Evolutionary conservation across 2,329 filamentous ascomycete genomes (phyloP), one percentile per base, ranked within the genome.

Genomic region (Stemphylium vesicarium): DNA sequence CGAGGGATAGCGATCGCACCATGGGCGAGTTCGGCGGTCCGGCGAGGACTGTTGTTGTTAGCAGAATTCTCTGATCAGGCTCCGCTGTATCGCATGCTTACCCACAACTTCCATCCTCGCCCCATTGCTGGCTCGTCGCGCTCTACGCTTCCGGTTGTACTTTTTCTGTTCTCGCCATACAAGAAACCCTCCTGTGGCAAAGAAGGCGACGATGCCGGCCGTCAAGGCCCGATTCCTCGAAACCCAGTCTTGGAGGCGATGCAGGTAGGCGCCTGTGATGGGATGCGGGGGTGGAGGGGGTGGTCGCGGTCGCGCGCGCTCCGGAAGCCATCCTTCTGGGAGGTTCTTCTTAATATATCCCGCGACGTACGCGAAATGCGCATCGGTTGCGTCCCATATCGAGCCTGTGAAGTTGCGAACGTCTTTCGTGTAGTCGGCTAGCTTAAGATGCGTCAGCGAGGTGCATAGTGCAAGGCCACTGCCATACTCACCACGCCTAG

Each of bases 11-110:
- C 10, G 91, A 92, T 68, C 88, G 89, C 6, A 92, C 94, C 69
- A 97, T 82, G 13, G 93, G 90, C 67, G 96, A 87, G 44, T 88
- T 86, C 2, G 92, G 90, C 16, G 91, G 92, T n/a, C 94, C 94
- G 18, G 92, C 92, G 59, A 98, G 84, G 24, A 98, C 90, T 72
- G 87, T 80, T 16, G 33, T 32, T 35, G 55, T 68, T 43, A 65
- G 56, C 39, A 40, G 40, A 6, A n/a, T 39, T 26, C 10, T 36
- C 36, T 20, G 39, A 39, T 4, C 24, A 20, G 13, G 26, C 16
- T 36, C 20, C 39, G 32, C 22, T 37, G 13, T 22, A 4, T 20
- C 24, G 33, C 26, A 40, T 33, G 18, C 62, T 39, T 58, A 83
- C 81, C 81, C 33, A 89, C 82, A 49, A 98, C 94, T 75, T 99